Evolutionary conservation across 2,329 filamentous ascomycete species (phyloP).

Genomic region (Aspergillus sp.): DNA sequence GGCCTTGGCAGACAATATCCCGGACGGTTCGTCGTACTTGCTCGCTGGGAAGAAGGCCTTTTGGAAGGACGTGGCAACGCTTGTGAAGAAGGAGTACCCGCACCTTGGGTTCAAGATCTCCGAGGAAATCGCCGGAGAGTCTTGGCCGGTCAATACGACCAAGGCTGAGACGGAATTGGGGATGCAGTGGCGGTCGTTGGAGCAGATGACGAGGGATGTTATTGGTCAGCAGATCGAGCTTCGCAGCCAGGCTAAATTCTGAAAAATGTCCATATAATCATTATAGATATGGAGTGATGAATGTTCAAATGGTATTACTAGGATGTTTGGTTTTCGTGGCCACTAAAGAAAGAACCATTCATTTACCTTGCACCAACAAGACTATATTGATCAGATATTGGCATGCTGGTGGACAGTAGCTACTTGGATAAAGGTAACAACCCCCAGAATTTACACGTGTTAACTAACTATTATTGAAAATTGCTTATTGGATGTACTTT

Average conservation of each 20-base stretch:
- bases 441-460: too few species aligned
- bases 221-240: conserved; percentile 30
- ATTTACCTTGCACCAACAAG: too few species aligned
- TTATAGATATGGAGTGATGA: too few species aligned
- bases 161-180: conserved; percentile 30
- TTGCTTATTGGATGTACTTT: too few species aligned
- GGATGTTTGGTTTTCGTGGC: too few species aligned
- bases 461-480: too few species aligned
- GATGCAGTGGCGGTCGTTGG: conserved; percentile 28
- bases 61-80: conserved; percentile 23
- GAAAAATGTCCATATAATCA: too few species aligned
- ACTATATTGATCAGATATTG: too few species aligned
- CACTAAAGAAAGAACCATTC: too few species aligned
- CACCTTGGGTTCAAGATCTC: conserved; percentile 20
- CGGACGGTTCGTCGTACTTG: conserved; percentile 28
- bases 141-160: conserved; percentile 16
- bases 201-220: conserved; percentile 26
- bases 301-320: too few species aligned
- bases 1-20: conserved; percentile 23
- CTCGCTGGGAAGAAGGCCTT: conserved; percentile 14
- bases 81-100: conserved; percentile 24
- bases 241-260: neutral
- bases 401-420: too few species aligned
- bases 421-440: too few species aligned
- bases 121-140: conserved; percentile 4